Percentiles rank a stretch among this genome's conserved stretches.
Conservation (phyloP, 352 stramenopile genomes). For the Halophytophthora batemanensis region DNA sequence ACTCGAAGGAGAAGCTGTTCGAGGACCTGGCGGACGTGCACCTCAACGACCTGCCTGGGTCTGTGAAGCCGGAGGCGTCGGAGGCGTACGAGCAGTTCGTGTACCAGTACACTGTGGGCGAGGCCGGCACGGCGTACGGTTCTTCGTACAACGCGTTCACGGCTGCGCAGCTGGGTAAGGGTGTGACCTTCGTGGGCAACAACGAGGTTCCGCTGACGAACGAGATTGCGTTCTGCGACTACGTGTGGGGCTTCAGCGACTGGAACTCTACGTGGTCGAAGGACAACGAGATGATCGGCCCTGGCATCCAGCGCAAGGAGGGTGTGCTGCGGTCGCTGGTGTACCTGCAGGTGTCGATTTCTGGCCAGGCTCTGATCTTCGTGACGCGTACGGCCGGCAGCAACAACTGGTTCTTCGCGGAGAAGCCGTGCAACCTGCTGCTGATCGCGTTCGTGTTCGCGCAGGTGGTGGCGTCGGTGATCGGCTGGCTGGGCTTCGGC, state of each 20-base stretch:
- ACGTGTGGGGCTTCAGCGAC: constrained; percentile 66
- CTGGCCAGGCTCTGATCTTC: constrained; percentile 71
- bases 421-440: constrained; percentile 62
- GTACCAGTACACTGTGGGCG: constrained; percentile 51
- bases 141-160: constrained; percentile 39
- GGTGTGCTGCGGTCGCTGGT: constrained; percentile 61
- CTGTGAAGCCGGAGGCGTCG: constrained; percentile 35
- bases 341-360: constrained; percentile 75
- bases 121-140: constrained; percentile 24
- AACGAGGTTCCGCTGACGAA: constrained; percentile 63
- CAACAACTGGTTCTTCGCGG: constrained; percentile 77
- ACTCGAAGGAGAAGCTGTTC: constrained; percentile 48
- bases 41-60: constrained; percentile 42
- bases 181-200: constrained; percentile 54
- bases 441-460: constrained; percentile 68
- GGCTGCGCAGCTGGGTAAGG: constrained; percentile 42
- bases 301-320: constrained; percentile 65
- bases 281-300: constrained; percentile 59
- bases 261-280: constrained; percentile 68
- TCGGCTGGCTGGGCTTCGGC: constrained; percentile 64
- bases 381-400: constrained; percentile 65
- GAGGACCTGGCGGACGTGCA: constrained; percentile 53
- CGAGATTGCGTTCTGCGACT: constrained; percentile 60
- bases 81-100: constrained; percentile 56
- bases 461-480: constrained; percentile 58